phyloP scores from a whole-genome alignment of 139 green algal genomes.

The Deuterostichococcus epilithicus region DNA sequence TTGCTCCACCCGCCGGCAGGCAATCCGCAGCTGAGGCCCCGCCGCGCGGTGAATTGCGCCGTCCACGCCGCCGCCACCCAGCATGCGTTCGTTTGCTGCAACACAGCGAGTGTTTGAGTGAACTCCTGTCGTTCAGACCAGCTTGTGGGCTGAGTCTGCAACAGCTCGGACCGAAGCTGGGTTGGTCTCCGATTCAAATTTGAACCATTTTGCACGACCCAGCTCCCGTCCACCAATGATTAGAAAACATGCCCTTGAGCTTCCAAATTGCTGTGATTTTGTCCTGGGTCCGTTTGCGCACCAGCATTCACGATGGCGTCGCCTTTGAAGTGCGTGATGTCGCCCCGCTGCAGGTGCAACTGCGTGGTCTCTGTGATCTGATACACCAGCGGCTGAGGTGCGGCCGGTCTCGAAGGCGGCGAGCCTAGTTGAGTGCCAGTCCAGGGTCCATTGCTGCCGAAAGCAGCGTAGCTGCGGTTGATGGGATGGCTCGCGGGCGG shows the following conservation, averaged over 20 bases:
- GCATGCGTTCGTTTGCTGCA: conserved; percentile 78
- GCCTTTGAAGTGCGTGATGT: conserved; percentile 64
- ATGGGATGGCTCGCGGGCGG: no score
- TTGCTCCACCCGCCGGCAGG: conserved; percentile 58
- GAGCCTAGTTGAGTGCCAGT: no score
- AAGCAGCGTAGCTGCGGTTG: no score
- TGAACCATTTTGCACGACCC: no score
- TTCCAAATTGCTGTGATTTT: not conserved
- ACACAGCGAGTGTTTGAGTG: not conserved
- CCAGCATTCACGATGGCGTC: conserved; percentile 85
- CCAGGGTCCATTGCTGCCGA: no score
- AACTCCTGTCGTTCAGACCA: not conserved
- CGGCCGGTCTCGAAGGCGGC: no score
- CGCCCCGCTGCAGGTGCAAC: conserved; percentile 54
- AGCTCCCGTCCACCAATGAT: not conserved
- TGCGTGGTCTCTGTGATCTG: conserved; percentile 2
- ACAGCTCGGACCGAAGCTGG: no score
- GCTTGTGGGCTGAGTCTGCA: not conserved
- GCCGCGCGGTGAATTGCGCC: conserved; percentile 82
- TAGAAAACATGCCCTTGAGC: not conserved
- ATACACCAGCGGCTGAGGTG: not conserved
- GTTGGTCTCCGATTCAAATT: no score
- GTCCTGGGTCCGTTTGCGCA: not conserved
- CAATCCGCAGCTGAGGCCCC: conserved; percentile 60
- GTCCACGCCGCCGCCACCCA: conserved; percentile 80